Base-by-base conservation (phyloP, 371 early-diverging fungal genomes). In the Syncephalastrum sp. region DNA sequence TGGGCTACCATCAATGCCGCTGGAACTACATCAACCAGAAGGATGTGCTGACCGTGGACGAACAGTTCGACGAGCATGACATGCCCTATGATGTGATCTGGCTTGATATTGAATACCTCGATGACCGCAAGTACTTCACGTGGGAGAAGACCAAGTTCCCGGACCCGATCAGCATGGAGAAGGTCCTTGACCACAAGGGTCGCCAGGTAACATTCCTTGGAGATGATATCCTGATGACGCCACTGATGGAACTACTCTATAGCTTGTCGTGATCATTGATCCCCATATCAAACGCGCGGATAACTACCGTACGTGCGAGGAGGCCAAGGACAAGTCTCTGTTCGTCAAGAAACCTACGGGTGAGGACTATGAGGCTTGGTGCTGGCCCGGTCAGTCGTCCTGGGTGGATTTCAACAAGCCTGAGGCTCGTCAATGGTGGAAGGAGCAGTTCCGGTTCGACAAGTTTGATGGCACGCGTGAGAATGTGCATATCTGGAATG, bases 21-120 rank as follows among this genome's bases (percentile, higher is more conserved):
- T 94, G 95, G 96, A 96, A 96, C 66, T 96, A 94, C 69, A 82
- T 88, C 61, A 89, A 89, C 50, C 86, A 92, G 60, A 73, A 82
- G 43, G 96, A 96, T 72, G 95, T 93, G 0, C 51, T 75, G 7
- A 87, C 84, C 42, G 94, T 94, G 0, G 91, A 94, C 56, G 82
- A 70, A 25, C 78, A 85, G 33, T 94, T 96, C 74, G 94, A 94
- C 63, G 69, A 82, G 50, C 67, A 88, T 57, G 92, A 90, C 43
- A 93, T 96, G 60, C 95, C 96, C 3, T 90, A 90, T 59, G 96
- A 96, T 77, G 96, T 96, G 3, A 81, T 96, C 47, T 96, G 96
- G 96, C 69, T 96, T 38, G 96, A 96, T 72, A 94, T 96, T 63
- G 96, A 96, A 61, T 94, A 96, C 64, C 94, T 94, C 12, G 91